Evolutionary conservation across 1,284 basidiomycete genomes (phyloP), one percentile per base, ranked within the genome.

Genomic region (Microbotryum saponariae): DNA sequence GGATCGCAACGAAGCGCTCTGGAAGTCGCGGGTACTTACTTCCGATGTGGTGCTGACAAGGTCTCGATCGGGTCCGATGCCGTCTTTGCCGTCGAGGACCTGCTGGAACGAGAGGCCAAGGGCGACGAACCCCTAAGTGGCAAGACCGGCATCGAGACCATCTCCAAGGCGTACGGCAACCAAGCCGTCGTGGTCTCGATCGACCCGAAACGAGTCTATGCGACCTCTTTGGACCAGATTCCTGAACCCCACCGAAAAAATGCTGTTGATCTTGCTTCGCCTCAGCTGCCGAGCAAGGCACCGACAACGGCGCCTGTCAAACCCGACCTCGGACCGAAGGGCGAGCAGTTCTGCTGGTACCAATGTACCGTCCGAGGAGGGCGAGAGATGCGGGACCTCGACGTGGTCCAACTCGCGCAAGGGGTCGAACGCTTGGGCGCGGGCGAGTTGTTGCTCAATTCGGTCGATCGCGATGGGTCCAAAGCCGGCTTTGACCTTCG

Each of bases 171-270:
- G 46, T 99, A 99, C 76, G 96, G 96, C n/a, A 83, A 84, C 12
- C 94, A 98, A 75, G 96, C 96, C 1, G 92, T 99, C 56, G 96
- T 99, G 16, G 93, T 99, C 31, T 97, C 92, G 47, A 85, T 98
- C 70, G 96, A 99, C 78, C 96, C 96, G 3, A 86, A 86, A 69
- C 80, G 92, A 53, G 88, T 88, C 21, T 97, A 91, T 77, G 85
- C 96, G 69, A 82, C 87, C 69, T 79, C 82, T 0, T 74, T 77
- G 29, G 71, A 73, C 62, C 70, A 81, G 78, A 31, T 88, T 84
- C 69, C 79, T 29, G 59, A 63, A 14, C 50, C 52, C 6, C 73
- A 85, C 64, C 90, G 89, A 47, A 82, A 83, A 10, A 83, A 84
- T 76, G 80, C 79, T 63, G 79, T 82, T 46, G 86, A 90, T 72